Base-by-base conservation (phyloP, 768 basidiomycete species). In the Kwoniella sp. region DNA sequence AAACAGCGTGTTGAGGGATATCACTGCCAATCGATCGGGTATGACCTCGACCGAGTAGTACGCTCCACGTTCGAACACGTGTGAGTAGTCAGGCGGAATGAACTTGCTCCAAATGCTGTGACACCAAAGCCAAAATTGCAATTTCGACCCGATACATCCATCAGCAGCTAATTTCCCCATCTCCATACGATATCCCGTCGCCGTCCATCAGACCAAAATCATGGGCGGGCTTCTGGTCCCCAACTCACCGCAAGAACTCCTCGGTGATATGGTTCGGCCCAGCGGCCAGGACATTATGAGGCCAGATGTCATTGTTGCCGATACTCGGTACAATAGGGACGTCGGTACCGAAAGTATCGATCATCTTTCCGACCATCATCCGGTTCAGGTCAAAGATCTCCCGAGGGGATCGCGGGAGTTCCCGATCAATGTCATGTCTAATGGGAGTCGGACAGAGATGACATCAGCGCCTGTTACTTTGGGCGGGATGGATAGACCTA, bases 251-350 rank as follows among this genome's bases (percentile, higher is more conserved):
- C 15, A 87, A 82, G 78, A 87, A 91, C 76, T 87, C 86, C 67
- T 84, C 85, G 4, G 76, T 81, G 63, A 82, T 66, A 15, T 64
- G 51, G 66, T 67, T 80, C 1, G 81, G 82, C 17, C 82, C 82
- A 28, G 82, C 68, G 17, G 75, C 79, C 61, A 82, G 68, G 48
- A 83, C 79, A 61, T 83, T 83, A 53, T 83, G 82, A 15, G 82
- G 91, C 87, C 90, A 93, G 55, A 94, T 85, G 82, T 94, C 92
- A 79, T 94, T 94, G 81, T 94, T 94, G 25, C 92, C 92, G 64
- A 96, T 82, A 81, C 86, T 90, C 2, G 92, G 91, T 26, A 94
- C 85, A 23, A 93, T 87, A 17, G 90, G 87, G 38, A 94, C 88
- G 13, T 83, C 85, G 55, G 82, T 85, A 12, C 84, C 80, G 73